Evolutionary conservation across 1,284 basidiomycete genomes (phyloP).

Genomic region (Testicularia cyperi): DNA sequence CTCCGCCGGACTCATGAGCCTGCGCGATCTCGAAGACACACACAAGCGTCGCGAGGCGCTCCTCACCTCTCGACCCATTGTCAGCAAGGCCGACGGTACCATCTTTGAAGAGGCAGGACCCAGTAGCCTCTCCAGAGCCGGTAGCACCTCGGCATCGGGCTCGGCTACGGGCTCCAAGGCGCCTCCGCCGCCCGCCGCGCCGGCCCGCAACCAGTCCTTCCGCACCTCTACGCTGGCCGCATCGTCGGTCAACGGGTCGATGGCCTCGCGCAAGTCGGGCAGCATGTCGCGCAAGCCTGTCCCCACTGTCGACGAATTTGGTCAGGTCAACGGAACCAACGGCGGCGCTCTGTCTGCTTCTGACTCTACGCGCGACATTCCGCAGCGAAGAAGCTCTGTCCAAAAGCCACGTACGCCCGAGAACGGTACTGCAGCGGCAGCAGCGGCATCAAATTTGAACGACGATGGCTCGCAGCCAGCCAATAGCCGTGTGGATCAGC

Average conservation of each 20-base stretch:
- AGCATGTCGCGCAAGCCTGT: slow-evolving; percentile 21
- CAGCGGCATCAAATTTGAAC: no score
- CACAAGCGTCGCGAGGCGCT: slow-evolving; percentile 45
- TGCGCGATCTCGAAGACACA: slow-evolving; percentile 45
- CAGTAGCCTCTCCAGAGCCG: slow-evolving; percentile 1
- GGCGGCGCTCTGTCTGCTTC: no score
- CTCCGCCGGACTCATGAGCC: slow-evolving; percentile 26
- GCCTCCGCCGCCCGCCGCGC: slow-evolving; percentile 13
- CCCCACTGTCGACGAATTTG: slow-evolving; percentile 5
- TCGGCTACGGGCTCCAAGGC: no score
- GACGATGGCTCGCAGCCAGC: slow-evolving; percentile 2
- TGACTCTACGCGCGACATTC: slow-evolving; percentile 13
- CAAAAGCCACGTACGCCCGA: background rate
- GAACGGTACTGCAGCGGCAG: background rate
- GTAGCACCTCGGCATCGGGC: slow-evolving; percentile 7
- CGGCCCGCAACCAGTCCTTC: slow-evolving; percentile 39
- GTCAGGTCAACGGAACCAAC: no score
- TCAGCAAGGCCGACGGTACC: slow-evolving; percentile 16
- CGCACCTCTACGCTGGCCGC: slow-evolving; percentile 25
- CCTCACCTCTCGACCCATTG: slow-evolving; percentile 10
- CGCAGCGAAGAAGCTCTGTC: slow-evolving; percentile 31
- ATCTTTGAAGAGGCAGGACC: slow-evolving; percentile 34
- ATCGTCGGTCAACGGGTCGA: slow-evolving; percentile 2
- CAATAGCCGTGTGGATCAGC: slow-evolving; percentile 20
- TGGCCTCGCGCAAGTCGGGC: slow-evolving; percentile 4